Conservation (phyloP, 2,329 filamentous ascomycete genomes). For the Scleromitrula shiraiana region DNA sequence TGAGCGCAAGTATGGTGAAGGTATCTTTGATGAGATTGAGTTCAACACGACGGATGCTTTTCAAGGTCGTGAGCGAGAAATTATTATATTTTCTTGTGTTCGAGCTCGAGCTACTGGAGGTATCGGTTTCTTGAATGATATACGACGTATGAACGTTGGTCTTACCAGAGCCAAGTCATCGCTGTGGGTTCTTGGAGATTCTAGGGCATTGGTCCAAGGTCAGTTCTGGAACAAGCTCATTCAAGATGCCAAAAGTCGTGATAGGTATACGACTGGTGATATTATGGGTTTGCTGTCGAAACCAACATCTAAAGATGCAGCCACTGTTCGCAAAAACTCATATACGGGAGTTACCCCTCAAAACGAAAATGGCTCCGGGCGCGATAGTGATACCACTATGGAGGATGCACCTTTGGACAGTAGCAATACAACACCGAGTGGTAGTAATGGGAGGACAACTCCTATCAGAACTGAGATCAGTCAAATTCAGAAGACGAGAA, state of each 20-base stretch:
- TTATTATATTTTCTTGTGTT: constrained; percentile 98
- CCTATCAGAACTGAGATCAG: background rate
- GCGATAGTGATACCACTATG: constrained; percentile 15
- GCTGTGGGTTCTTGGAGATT: constrained; percentile 92
- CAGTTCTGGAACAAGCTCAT: constrained; percentile 88
- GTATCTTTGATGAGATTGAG: constrained; percentile 72
- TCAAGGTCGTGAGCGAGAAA: constrained; percentile 90
- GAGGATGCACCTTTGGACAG: constrained; percentile 6
- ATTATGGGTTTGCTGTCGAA: constrained; percentile 45
- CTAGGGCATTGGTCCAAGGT: constrained; percentile 74
- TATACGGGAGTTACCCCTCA: no score
- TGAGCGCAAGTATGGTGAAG: constrained; percentile 60
- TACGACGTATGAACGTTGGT: constrained; percentile 98
- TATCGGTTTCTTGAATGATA: constrained; percentile 97
- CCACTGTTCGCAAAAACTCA: no score
- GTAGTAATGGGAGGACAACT: background rate
- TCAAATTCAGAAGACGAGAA: no score
- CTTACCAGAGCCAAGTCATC: constrained; percentile 94
- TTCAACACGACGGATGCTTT: constrained; percentile 99
- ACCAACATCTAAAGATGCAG: constrained; percentile 30
- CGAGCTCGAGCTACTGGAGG: constrained; percentile 86
- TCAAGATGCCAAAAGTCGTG: constrained; percentile 65
- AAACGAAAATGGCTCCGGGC: background rate
- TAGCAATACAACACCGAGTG: background rate
- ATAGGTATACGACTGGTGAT: constrained; percentile 68